These are phyloP conservation scores for Macrolepiota dolichaula DNA, from an alignment of 768 basidiomycete genomes.

Conservation along the genomic window DNA sequence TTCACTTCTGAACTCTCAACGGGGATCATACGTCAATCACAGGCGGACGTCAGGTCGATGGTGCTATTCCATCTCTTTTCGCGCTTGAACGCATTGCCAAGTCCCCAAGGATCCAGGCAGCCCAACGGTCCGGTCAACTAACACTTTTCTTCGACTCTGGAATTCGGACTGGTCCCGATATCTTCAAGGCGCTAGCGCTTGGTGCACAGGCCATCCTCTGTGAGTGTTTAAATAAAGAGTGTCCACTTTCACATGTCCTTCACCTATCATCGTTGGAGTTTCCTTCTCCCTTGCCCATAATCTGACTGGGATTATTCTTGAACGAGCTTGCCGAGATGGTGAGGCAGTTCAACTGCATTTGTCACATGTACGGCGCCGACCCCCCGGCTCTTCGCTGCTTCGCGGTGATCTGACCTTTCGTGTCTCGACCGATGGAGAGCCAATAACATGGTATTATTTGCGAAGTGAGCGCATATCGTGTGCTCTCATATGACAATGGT, in stretches of 20 bases:
- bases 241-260: background rate
- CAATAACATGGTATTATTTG: too few relatives aligned
- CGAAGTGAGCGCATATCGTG: too few relatives aligned
- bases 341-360: too few relatives aligned
- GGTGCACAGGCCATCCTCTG: slow-evolving; percentile 80
- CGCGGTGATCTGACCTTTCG: too few relatives aligned
- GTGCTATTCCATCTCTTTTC: slow-evolving; percentile 69
- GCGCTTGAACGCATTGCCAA: slow-evolving; percentile 68
- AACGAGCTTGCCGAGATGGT: background rate
- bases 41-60: slow-evolving; percentile 79
- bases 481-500: too few relatives aligned
- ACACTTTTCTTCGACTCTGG: slow-evolving; percentile 79
- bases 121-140: slow-evolving; percentile 57
- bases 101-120: slow-evolving; percentile 53
- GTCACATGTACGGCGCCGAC: too few relatives aligned
- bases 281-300: too few relatives aligned
- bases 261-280: background rate
- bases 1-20: background rate
- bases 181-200: slow-evolving; percentile 81
- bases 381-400: too few relatives aligned
- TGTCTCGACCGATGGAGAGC: too few relatives aligned
- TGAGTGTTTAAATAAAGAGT: slow-evolving; percentile 32
- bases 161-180: slow-evolving; percentile 78
- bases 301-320: background rate
- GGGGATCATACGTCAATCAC: background rate